A percentile compares a stretch with the other conserved stretches of the same genome.
These are phyloP conservation scores for Phanerochaete sordida DNA, from an alignment of 768 basidiomycete species.

Conservation along the genomic window DNA sequence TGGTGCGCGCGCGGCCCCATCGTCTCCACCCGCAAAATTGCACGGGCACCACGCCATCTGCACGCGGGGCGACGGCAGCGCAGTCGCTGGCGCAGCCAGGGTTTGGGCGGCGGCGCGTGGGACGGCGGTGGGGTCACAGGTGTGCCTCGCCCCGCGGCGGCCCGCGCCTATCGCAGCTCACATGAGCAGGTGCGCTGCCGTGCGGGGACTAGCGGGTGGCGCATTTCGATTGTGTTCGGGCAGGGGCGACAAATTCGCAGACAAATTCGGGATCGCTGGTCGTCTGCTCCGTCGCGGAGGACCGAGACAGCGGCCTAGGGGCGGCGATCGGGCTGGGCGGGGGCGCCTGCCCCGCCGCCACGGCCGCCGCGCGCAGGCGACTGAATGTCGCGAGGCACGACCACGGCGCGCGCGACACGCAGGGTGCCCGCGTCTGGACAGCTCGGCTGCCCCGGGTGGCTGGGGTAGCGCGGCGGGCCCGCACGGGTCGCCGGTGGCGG, in stretches of 20 bases:
- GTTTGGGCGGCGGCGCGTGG: too few relatives aligned
- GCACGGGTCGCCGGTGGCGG: too few relatives aligned
- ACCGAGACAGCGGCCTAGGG: not conserved
- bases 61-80: too few relatives aligned
- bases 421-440: not conserved
- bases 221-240: not conserved
- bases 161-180: not conserved
- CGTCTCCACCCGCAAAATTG: too few relatives aligned
- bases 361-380: too few relatives aligned
- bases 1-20: too few relatives aligned
- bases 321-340: too few relatives aligned
- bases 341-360: too few relatives aligned
- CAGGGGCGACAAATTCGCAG: not conserved
- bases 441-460: not conserved
- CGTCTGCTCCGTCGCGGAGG: not conserved
- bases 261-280: not conserved
- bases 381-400: too few relatives aligned
- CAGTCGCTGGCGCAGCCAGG: too few relatives aligned
- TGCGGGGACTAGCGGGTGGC: too few relatives aligned
- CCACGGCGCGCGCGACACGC: not conserved
- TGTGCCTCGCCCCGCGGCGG: not conserved
- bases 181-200: not conserved
- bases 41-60: too few relatives aligned
- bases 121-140: not conserved
- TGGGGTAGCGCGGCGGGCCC: not conserved